Evolutionary conservation across 2,329 filamentous ascomycete species (phyloP).

Genomic region (Hymenotorrendiella dingleyae): DNA sequence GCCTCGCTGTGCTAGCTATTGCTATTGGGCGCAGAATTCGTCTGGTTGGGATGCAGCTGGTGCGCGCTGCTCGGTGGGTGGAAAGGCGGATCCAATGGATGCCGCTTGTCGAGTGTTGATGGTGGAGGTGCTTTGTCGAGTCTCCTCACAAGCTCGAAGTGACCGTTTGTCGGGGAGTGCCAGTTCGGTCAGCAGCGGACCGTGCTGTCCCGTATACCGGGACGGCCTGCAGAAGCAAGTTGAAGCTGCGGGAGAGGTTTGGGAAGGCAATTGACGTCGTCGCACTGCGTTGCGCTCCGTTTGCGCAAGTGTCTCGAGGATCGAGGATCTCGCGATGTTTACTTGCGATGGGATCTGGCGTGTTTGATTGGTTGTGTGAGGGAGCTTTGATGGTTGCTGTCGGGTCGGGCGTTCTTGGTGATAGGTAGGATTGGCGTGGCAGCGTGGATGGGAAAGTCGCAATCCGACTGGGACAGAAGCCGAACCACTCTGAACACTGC

Average conservation of each 20-base stretch:
- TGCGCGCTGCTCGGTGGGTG: neutral
- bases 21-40: no score
- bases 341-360: slow-evolving; percentile 9
- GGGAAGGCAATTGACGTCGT: neutral
- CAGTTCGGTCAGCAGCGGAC: no score
- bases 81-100: neutral
- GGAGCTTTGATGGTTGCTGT: slow-evolving; percentile 10
- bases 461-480: slow-evolving; percentile 1
- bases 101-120: neutral
- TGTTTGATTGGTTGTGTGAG: slow-evolving; percentile 17
- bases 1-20: no score
- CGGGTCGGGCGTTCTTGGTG: no score
- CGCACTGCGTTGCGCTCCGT: neutral
- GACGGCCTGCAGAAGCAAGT: no score
- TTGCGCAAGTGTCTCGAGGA: slow-evolving; percentile 12
- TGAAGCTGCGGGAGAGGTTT: no score
- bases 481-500: no score
- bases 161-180: neutral
- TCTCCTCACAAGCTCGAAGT: neutral
- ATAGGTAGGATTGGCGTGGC: neutral
- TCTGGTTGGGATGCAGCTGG: neutral
- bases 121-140: neutral
- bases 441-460: neutral
- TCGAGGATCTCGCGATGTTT: slow-evolving; percentile 11
- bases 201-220: no score